These are phyloP conservation scores for Melampsora americana DNA, from an alignment of 1,284 basidiomycete species.

Conservation along the genomic window DNA sequence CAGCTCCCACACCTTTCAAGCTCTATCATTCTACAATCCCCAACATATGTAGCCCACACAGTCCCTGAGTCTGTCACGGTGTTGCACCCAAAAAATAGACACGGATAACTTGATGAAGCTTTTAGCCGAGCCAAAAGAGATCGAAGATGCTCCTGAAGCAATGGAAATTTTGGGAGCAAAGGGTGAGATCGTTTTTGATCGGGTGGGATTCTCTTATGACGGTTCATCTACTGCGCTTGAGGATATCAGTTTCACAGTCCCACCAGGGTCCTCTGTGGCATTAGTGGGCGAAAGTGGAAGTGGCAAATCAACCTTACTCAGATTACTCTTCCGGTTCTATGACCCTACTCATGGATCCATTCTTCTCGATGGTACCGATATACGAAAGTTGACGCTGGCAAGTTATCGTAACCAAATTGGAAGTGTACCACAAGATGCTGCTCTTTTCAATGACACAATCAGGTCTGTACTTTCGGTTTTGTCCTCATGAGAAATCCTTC, in stretches of 20 bases:
- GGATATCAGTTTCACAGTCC: slow-evolving; percentile 76
- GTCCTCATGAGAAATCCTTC: background rate
- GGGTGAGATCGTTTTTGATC: slow-evolving; percentile 74
- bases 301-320: slow-evolving; percentile 63
- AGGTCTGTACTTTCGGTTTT: slow-evolving; percentile 52
- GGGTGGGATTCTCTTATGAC: slow-evolving; percentile 62
- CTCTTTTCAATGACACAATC: slow-evolving; percentile 78
- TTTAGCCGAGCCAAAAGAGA: slow-evolving; percentile 61
- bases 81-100: slow-evolving; percentile 40
- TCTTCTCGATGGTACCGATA: slow-evolving; percentile 74
- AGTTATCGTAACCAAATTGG: slow-evolving; percentile 75
- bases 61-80: slow-evolving; percentile 58
- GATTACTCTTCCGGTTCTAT: slow-evolving; percentile 83
- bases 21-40: no score
- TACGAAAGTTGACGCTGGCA: slow-evolving; percentile 73
- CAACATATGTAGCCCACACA: no score
- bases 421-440: slow-evolving; percentile 74
- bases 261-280: slow-evolving; percentile 73
- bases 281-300: slow-evolving; percentile 64
- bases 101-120: slow-evolving; percentile 55
- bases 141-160: slow-evolving; percentile 74
- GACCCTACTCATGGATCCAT: slow-evolving; percentile 69
- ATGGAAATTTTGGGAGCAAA: slow-evolving; percentile 68
- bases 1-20: background rate
- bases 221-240: slow-evolving; percentile 68